These are phyloP conservation scores for Persicaria maculosa DNA, from an alignment of 148 eudicot species.

Conservation along the genomic window DNA sequence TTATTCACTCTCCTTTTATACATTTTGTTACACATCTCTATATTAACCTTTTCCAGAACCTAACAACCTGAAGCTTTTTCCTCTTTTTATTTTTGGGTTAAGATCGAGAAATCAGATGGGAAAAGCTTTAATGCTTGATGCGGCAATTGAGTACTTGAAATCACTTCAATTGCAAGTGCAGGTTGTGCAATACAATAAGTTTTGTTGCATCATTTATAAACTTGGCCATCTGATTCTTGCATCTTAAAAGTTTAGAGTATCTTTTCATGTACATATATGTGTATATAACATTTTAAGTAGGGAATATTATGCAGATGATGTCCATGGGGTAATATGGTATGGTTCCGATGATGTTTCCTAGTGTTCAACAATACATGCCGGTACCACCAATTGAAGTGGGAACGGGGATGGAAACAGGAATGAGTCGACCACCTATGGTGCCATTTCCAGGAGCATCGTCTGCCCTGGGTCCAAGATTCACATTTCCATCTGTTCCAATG, in stretches of 20 bases:
- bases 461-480: slow-evolving; percentile 1
- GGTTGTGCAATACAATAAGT: slow-evolving; percentile 27
- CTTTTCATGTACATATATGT: too few species aligned
- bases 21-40: too few species aligned
- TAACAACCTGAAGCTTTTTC: not conserved
- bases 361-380: slow-evolving; percentile 48
- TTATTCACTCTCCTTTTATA: too few species aligned
- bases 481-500: not conserved
- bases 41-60: too few species aligned
- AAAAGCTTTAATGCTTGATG: slow-evolving; percentile 91
- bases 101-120: slow-evolving; percentile 25
- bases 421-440: slow-evolving; percentile 48
- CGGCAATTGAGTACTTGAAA: slow-evolving; percentile 78
- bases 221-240: not conserved
- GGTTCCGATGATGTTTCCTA: slow-evolving; percentile 78
- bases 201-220: not conserved
- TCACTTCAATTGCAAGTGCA: slow-evolving; percentile 74
- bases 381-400: slow-evolving; percentile 23
- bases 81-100: not conserved
- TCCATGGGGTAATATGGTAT: slow-evolving; percentile 64
- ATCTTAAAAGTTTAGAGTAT: too few species aligned
- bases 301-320: slow-evolving; percentile 48
- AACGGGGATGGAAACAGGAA: slow-evolving; percentile 54
- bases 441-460: slow-evolving; percentile 26
- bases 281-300: not conserved